Conservation (phyloP, 2,329 filamentous ascomycete genomes). For the Nemania bipapillata region DNA sequence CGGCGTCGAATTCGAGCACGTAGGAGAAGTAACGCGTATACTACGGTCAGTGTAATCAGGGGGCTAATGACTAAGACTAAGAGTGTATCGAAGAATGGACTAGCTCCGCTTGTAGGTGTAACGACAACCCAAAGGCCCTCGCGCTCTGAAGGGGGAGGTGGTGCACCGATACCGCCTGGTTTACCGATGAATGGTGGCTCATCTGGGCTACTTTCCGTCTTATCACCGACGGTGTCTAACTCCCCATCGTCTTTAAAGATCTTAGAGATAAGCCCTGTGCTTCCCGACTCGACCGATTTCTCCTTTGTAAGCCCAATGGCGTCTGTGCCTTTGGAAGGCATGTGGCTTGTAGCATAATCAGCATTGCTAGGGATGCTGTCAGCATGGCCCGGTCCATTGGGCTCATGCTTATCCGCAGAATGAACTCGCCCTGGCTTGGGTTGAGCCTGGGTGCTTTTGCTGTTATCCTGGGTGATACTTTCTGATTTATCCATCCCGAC, state of each 20-base stretch:
- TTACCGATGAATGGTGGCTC: constrained; percentile 43
- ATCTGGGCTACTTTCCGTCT: constrained; percentile 47
- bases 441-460: constrained; percentile 47
- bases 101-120: constrained; percentile 87
- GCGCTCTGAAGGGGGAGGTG: constrained; percentile 59
- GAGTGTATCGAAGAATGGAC: constrained; percentile 94
- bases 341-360: constrained; percentile 67
- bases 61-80: constrained; percentile 97
- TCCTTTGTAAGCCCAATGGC: constrained; percentile 47
- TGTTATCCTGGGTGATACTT: constrained; percentile 39
- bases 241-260: constrained; percentile 61
- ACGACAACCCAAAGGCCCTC: constrained; percentile 97
- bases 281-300: constrained; percentile 41
- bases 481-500: constrained; percentile 56
- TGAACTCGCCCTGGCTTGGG: constrained; percentile 40
- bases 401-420: constrained; percentile 38
- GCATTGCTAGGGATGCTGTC: constrained; percentile 78
- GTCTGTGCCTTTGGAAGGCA: constrained; percentile 49
- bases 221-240: constrained; percentile 48
- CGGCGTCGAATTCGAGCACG: constrained; percentile 88
- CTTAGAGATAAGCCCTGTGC: constrained; percentile 59
- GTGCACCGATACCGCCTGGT: constrained; percentile 44
- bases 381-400: constrained; percentile 65
- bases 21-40: constrained; percentile 87
- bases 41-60: constrained; percentile 88